Evolutionary conservation across 2,329 filamentous ascomycete genomes (phyloP).

Genomic region (Sphaerostilbella broomeana): DNA sequence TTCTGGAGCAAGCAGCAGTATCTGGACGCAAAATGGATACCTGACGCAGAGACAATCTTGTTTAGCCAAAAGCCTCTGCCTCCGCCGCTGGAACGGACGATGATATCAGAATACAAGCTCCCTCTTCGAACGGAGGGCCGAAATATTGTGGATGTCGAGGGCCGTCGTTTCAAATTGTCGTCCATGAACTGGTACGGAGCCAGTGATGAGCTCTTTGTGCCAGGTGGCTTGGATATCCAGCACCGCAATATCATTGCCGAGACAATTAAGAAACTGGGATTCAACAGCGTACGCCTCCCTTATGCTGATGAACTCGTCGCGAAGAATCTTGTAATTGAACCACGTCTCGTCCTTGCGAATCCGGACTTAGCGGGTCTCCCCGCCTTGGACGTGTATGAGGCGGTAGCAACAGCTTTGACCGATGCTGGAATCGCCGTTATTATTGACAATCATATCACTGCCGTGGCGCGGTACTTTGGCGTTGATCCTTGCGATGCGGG

Average conservation of each 20-base stretch:
- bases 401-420: conserved; percentile 53
- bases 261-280: conserved; percentile 55
- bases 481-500: conserved; percentile 60
- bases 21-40: conserved; percentile 41
- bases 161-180: conserved; percentile 53
- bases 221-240: conserved; percentile 56
- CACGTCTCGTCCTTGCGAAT: conserved; percentile 48
- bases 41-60: conserved; percentile 38
- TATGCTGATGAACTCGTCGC: conserved; percentile 64
- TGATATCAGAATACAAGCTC: conserved; percentile 43
- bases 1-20: conserved; percentile 40
- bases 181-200: conserved; percentile 68
- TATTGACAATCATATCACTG: conserved; percentile 65
- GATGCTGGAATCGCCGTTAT: conserved; percentile 58
- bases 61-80: conserved; percentile 45
- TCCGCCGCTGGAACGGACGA: conserved; percentile 35
- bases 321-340: conserved; percentile 48
- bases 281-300: conserved; percentile 64
- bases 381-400: conserved; percentile 56
- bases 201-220: conserved; percentile 59
- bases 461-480: conserved; percentile 62
- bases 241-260: conserved; percentile 55
- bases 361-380: conserved; percentile 49
- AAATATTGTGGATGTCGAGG: conserved; percentile 51
- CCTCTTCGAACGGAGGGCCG: conserved; percentile 55